Conservation (phyloP, 345 rosid genomes). For the Sisymbrium irio region DNA sequence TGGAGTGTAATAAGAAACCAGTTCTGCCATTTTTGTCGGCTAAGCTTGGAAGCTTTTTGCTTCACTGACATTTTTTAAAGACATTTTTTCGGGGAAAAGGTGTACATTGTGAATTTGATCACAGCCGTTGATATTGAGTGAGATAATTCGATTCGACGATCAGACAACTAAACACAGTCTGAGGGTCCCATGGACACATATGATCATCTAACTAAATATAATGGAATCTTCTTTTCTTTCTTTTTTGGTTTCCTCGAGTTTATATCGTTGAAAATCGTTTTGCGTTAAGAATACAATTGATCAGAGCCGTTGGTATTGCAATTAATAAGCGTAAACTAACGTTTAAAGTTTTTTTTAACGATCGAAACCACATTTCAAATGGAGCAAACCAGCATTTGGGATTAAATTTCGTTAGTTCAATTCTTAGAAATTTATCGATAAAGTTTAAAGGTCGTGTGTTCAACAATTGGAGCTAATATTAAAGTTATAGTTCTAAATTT, state of each 20-base stretch:
- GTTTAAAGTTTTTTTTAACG: too few species aligned
- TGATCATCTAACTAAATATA: neutral
- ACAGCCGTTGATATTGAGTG: slow-evolving; percentile 7
- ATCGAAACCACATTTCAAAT: neutral
- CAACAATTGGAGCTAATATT: too few species aligned
- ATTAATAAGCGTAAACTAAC: neutral
- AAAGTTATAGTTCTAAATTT: too few species aligned
- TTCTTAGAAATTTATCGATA: too few species aligned
- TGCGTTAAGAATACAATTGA: neutral
- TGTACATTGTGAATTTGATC: neutral
- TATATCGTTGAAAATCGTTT: neutral
- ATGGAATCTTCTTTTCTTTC: neutral
- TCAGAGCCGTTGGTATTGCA: neutral
- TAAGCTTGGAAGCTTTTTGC: slow-evolving; percentile 21
- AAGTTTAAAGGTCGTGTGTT: too few species aligned
- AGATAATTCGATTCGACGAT: slow-evolving; percentile 5
- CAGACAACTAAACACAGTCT: neutral
- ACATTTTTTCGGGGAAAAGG: neutral
- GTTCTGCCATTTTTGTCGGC: slow-evolving; percentile 34
- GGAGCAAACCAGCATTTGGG: neutral
- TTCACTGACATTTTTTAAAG: slow-evolving; percentile 10
- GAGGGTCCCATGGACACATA: slow-evolving; percentile 1
- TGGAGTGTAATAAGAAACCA: neutral
- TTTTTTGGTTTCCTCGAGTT: neutral
- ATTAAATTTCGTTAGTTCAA: neutral